A percentile compares a stretch with the other conserved stretches of the same genome.
These are phyloP conservation scores for Aphanomyces invadans DNA, from an alignment of 352 stramenopile species.

Conservation along the genomic window DNA sequence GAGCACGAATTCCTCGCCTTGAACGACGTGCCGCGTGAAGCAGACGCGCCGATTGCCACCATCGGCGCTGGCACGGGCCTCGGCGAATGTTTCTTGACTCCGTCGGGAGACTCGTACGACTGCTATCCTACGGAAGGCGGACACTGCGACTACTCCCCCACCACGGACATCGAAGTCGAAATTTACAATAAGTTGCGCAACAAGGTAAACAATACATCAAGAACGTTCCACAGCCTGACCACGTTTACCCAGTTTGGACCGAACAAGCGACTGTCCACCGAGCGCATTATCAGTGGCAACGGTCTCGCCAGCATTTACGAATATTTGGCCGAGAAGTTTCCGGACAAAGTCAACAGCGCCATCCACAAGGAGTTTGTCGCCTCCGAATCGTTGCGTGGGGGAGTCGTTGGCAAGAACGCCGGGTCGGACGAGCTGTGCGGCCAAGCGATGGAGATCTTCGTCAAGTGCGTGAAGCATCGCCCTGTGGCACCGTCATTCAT, in stretches of 20 bases:
- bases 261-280: slow-evolving; percentile 87
- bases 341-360: slow-evolving; percentile 69
- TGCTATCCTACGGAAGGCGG: slow-evolving; percentile 91
- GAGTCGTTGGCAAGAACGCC: slow-evolving; percentile 84
- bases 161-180: slow-evolving; percentile 81
- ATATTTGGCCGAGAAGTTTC: slow-evolving; percentile 90
- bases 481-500: background rate
- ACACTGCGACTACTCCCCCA: slow-evolving; percentile 93
- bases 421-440: slow-evolving; percentile 74
- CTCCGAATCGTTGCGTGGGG: slow-evolving; percentile 62
- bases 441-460: slow-evolving; percentile 92
- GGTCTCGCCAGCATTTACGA: slow-evolving; percentile 95
- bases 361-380: slow-evolving; percentile 63
- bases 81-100: slow-evolving; percentile 94
- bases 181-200: slow-evolving; percentile 76
- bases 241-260: slow-evolving; percentile 50
- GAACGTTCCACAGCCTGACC: background rate
- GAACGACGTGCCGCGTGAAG: slow-evolving; percentile 62
- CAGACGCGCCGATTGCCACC: slow-evolving; percentile 88
- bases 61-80: slow-evolving; percentile 95
- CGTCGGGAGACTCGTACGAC: slow-evolving; percentile 79
- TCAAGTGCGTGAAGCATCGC: slow-evolving; percentile 51
- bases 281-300: slow-evolving; percentile 92
- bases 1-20: slow-evolving; percentile 86
- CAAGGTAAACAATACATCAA: slow-evolving; percentile 25